Evolutionary conservation across 768 basidiomycete genomes (phyloP).

Genomic region (Phylloporus rhodoxanthus): DNA sequence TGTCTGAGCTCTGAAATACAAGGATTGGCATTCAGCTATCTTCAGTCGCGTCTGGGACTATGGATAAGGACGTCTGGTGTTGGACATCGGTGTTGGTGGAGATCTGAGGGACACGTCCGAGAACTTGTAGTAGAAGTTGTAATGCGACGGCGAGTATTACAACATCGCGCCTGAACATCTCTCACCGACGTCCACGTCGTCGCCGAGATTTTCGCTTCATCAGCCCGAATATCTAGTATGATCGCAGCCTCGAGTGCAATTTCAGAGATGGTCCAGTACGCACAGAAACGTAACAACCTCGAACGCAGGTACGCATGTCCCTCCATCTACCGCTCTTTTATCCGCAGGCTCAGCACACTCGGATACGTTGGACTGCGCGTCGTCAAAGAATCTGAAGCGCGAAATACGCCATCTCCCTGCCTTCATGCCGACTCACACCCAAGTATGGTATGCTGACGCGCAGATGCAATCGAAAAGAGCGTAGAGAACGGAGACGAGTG

Average conservation of each 20-base stretch:
- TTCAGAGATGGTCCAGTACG: constrained; percentile 91
- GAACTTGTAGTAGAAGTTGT: too few species aligned
- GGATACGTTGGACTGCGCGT: constrained; percentile 86
- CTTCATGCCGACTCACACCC: constrained; percentile 90
- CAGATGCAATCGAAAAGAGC: constrained; percentile 93
- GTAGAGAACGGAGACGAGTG: constrained; percentile 97
- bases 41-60: too few species aligned
- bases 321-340: neutral
- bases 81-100: too few species aligned
- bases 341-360: constrained; percentile 73
- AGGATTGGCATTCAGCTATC: too few species aligned
- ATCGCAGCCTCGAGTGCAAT: constrained; percentile 89
- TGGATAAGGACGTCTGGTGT: too few species aligned
- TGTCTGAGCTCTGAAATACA: too few species aligned
- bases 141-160: too few species aligned
- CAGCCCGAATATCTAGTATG: constrained; percentile 81
- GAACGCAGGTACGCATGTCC: constrained; percentile 67
- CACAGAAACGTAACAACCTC: constrained; percentile 91
- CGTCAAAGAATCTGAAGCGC: constrained; percentile 83
- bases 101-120: too few species aligned
- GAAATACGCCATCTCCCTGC: constrained; percentile 87
- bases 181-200: constrained; percentile 49
- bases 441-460: constrained; percentile 89
- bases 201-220: constrained; percentile 68
- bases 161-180: constrained; percentile 42